These are phyloP conservation scores for Yamadazyma sp. DNA, from an alignment of 805 yeast species.

Conservation along the genomic window DNA sequence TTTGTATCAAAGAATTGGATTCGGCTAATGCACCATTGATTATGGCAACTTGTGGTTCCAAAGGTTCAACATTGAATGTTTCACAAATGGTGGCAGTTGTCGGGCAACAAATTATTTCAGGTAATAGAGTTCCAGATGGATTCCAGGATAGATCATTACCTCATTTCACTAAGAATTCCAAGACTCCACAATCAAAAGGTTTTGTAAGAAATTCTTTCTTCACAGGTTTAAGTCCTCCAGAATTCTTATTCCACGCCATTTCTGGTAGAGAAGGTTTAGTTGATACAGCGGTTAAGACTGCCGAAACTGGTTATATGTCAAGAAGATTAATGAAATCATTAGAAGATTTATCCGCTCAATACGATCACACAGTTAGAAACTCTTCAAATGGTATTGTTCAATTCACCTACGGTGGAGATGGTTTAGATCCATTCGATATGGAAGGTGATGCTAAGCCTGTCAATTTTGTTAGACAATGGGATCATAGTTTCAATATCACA, in stretches of 20 bases:
- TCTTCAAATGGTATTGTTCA: constrained; percentile 96
- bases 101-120: constrained; percentile 97
- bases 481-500: constrained; percentile 77
- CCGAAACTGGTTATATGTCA: constrained; percentile 98
- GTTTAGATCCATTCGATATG: constrained; percentile 97
- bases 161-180: constrained; percentile 92
- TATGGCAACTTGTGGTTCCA: constrained; percentile 99
- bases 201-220: constrained; percentile 94
- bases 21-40: constrained; percentile 91
- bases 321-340: constrained; percentile 96
- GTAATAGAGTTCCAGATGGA: constrained; percentile 99
- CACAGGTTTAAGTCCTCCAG: constrained; percentile 94
- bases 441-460: constrained; percentile 98
- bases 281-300: constrained; percentile 99
- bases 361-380: constrained; percentile 92
- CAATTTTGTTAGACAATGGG: constrained; percentile 92
- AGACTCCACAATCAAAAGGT: constrained; percentile 97
- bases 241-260: constrained; percentile 95
- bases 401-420: constrained; percentile 98
- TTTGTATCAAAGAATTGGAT: constrained; percentile 88
- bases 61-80: constrained; percentile 95
- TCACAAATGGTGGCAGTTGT: constrained; percentile 99
- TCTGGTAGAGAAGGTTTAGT: constrained; percentile 99
- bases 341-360: constrained; percentile 91
- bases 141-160: constrained; percentile 98